A percentile compares a stretch with the other conserved stretches of the same genome.
phyloP scores from a whole-genome alignment of 352 stramenopile species.

The Phytophthora uliginosa region DNA sequence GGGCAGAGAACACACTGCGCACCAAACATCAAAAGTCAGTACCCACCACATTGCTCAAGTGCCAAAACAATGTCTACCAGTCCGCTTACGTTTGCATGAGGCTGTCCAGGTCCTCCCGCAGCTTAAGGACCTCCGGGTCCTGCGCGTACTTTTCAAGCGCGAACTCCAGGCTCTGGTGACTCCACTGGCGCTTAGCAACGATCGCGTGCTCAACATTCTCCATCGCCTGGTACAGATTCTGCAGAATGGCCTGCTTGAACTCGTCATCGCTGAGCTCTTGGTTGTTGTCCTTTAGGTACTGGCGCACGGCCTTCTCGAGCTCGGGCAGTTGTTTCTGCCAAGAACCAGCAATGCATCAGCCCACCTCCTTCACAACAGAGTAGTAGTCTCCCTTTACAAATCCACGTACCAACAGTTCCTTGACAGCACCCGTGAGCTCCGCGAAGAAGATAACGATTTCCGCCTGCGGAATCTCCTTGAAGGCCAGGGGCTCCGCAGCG shows the following conservation, averaged over 20 bases:
- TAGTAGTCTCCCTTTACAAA: background rate
- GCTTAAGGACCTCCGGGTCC: conserved; percentile 67
- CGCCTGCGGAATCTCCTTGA: conserved; percentile 68
- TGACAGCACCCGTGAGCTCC: conserved; percentile 71
- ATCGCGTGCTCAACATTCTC: conserved; percentile 75
- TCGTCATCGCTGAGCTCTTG: conserved; percentile 72
- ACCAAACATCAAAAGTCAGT: conserved; percentile 10
- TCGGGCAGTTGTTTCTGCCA: conserved; percentile 72
- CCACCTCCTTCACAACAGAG: background rate
- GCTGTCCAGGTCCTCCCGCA: conserved; percentile 75
- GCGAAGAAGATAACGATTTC: conserved; percentile 79
- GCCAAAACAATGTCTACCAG: background rate
- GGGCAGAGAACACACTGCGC: conserved; percentile 67
- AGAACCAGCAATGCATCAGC: conserved; percentile 9
- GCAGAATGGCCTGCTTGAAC: conserved; percentile 78
- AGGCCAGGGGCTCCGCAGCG: conserved; percentile 17
- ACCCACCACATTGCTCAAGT: conserved; percentile 3
- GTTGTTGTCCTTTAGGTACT: conserved; percentile 79
- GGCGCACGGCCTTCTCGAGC: conserved; percentile 69
- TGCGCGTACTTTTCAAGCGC: conserved; percentile 71
- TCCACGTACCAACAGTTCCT: conserved; percentile 74
- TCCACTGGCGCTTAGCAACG: conserved; percentile 72
- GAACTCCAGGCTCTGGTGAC: conserved; percentile 62
- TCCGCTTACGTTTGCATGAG: conserved; percentile 68
- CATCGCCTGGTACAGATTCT: conserved; percentile 83